These are phyloP conservation scores for Vanrija humicola DNA, from an alignment of 1,284 basidiomycete genomes.

Conservation along the genomic window DNA sequence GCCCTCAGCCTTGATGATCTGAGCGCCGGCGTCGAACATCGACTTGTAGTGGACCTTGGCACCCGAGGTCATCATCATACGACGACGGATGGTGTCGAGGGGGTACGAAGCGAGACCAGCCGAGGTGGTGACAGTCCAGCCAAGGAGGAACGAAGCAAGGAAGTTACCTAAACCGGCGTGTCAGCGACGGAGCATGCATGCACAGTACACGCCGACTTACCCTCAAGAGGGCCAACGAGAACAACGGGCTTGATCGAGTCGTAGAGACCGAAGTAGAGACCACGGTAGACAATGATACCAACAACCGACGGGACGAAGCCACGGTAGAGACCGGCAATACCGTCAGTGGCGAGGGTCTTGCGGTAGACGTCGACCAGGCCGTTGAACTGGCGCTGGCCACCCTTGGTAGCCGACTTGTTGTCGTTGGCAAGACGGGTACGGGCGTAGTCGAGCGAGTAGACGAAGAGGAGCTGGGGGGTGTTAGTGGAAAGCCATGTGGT, in stretches of 20 bases:
- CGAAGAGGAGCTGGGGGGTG: conserved; percentile 63
- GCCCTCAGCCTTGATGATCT: conserved; percentile 61
- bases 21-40: conserved; percentile 61
- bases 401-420: conserved; percentile 81
- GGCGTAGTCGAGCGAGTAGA: conserved; percentile 93
- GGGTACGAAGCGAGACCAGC: conserved; percentile 94
- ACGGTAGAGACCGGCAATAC: conserved; percentile 88
- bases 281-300: conserved; percentile 94
- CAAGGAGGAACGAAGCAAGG: conserved; percentile 83
- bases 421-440: conserved; percentile 96
- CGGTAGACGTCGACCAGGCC: conserved; percentile 85
- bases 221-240: conserved; percentile 78
- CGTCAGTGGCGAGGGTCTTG: conserved; percentile 86
- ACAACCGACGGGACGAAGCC: conserved; percentile 91
- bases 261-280: conserved; percentile 74
- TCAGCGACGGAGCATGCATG: too few relatives aligned
- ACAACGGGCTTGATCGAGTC: conserved; percentile 92
- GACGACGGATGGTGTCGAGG: conserved; percentile 92
- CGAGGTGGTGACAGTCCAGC: conserved; percentile 92
- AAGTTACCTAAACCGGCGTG: too few relatives aligned
- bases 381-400: conserved; percentile 89
- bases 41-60: conserved; percentile 53
- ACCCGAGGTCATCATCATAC: conserved; percentile 92
- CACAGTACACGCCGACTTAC: too few relatives aligned
- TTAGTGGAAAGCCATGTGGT: too few relatives aligned